A percentile compares a stretch with the other conserved stretches of the same genome.
These are phyloP conservation scores for Hypsizygus ulmarius DNA, from an alignment of 1,284 basidiomycete genomes.

Conservation along the genomic window DNA sequence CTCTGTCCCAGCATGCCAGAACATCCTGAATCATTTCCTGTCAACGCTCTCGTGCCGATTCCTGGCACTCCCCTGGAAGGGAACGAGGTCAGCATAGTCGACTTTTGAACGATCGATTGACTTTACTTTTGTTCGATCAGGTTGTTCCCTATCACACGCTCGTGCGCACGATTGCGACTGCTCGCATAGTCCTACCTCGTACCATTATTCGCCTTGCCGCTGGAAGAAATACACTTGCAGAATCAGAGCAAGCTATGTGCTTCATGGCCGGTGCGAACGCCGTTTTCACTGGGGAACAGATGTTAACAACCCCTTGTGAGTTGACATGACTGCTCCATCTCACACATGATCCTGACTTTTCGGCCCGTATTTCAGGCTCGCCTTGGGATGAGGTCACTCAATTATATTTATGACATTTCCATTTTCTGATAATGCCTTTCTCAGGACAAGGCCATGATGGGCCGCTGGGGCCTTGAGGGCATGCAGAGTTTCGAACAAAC, in stretches of 20 bases:
- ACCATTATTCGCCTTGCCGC: slow-evolving; percentile 97
- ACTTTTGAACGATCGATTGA: slow-evolving; percentile 13
- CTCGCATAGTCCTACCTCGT: slow-evolving; percentile 86
- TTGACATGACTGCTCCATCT: slow-evolving; percentile 21
- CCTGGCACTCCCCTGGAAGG: slow-evolving; percentile 70
- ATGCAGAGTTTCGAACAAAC: slow-evolving; percentile 84
- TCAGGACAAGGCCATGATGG: slow-evolving; percentile 93
- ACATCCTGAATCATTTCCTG: slow-evolving; percentile 97
- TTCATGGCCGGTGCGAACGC: slow-evolving; percentile 99
- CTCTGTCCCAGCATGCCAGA: slow-evolving; percentile 72
- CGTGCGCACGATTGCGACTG: slow-evolving; percentile 92
- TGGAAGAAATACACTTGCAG: slow-evolving; percentile 86
- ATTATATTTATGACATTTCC: slow-evolving; percentile 1
- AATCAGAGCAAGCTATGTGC: slow-evolving; percentile 95
- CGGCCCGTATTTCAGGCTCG: slow-evolving; percentile 48
- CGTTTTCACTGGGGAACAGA: slow-evolving; percentile 95
- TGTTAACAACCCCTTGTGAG: slow-evolving; percentile 95
- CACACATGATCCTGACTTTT: slow-evolving; percentile 14
- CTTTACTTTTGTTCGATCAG: slow-evolving; percentile 39
- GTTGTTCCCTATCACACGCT: slow-evolving; percentile 81
- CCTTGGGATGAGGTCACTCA: slow-evolving; percentile 77
- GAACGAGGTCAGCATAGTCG: slow-evolving; percentile 53
- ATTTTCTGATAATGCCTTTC: slow-evolving; percentile 15
- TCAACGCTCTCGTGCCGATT: slow-evolving; percentile 90
- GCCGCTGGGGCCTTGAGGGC: slow-evolving; percentile 87